These are phyloP conservation scores for Phytophthora fragariaefolia DNA, from an alignment of 352 stramenopile genomes.

Conservation along the genomic window DNA sequence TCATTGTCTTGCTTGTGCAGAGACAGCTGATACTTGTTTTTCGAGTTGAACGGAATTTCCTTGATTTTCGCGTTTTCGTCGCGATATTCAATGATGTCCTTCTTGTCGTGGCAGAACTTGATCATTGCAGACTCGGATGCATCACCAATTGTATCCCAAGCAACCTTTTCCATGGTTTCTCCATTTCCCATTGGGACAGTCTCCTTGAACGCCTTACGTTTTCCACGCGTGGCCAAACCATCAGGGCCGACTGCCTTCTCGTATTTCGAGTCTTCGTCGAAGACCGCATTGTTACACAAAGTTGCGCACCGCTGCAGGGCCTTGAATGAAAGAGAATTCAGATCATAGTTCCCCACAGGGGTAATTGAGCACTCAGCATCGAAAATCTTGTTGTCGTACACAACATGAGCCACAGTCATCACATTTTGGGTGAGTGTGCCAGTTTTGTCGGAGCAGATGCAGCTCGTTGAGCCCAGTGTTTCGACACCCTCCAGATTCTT, in stretches of 20 bases:
- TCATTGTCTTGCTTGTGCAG: constrained; percentile 85
- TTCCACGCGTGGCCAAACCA: constrained; percentile 50
- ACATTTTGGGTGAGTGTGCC: constrained; percentile 95
- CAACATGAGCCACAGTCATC: constrained; percentile 93
- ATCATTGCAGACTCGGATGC: constrained; percentile 87
- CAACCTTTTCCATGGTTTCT: constrained; percentile 52
- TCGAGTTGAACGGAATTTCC: constrained; percentile 87
- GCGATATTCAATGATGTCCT: constrained; percentile 80
- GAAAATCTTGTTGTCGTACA: constrained; percentile 82
- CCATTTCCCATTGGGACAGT: constrained; percentile 51
- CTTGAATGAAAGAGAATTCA: constrained; percentile 56
- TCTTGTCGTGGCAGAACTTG: constrained; percentile 87
- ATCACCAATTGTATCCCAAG: constrained; percentile 78
- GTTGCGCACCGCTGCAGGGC: constrained; percentile 85
- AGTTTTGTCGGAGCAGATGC: constrained; percentile 95
- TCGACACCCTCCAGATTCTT: constrained; percentile 95
- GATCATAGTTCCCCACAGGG: constrained; percentile 59
- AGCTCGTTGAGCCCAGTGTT: constrained; percentile 92
- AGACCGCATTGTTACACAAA: constrained; percentile 90
- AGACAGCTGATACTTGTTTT: constrained; percentile 89
- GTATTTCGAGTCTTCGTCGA: constrained; percentile 77
- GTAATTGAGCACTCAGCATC: constrained; percentile 83
- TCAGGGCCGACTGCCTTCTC: constrained; percentile 56
- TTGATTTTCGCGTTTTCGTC: constrained; percentile 76
- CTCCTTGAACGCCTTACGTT: constrained; percentile 68